A percentile compares a stretch with the other conserved stretches of the same genome.
Evolutionary conservation across 2,329 filamentous ascomycete genomes (phyloP).

Genomic region (Tolypocladium guangdongense): DNA sequence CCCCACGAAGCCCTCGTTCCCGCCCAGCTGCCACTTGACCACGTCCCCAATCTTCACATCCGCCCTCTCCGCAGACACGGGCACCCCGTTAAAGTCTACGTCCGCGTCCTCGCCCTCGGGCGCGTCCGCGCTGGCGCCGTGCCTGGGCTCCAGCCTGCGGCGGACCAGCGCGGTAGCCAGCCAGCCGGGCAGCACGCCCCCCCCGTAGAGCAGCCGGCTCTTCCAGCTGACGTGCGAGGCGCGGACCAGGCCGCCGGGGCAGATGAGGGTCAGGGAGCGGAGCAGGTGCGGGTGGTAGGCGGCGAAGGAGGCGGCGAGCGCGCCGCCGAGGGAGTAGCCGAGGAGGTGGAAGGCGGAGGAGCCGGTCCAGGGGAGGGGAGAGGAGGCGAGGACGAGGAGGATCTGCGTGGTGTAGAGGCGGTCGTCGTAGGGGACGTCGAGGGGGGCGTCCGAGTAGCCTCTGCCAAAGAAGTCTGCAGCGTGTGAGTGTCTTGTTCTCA

Average conservation of each 20-base stretch:
- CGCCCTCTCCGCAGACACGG: slow-evolving; percentile 40
- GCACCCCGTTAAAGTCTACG: slow-evolving; percentile 33
- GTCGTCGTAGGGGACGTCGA: slow-evolving; percentile 47
- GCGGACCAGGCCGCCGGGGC: slow-evolving; percentile 59
- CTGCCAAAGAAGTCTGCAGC: slow-evolving; percentile 58
- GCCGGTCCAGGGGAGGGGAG: slow-evolving; percentile 42
- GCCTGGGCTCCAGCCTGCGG: slow-evolving; percentile 33
- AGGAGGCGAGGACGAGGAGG: slow-evolving; percentile 54
- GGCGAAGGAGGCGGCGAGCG: slow-evolving; percentile 59
- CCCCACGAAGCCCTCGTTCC: slow-evolving; percentile 56
- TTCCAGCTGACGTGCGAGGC: slow-evolving; percentile 47
- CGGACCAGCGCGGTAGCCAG: slow-evolving; percentile 43
- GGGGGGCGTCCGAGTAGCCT: slow-evolving; percentile 64
- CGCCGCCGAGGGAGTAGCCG: slow-evolving; percentile 74
- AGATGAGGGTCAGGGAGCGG: slow-evolving; percentile 52
- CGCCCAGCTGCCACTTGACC: slow-evolving; percentile 57
- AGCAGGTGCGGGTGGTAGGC: slow-evolving; percentile 56
- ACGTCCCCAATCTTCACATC: slow-evolving; percentile 44
- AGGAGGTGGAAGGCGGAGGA: slow-evolving; percentile 54
- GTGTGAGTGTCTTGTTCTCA: not conserved
- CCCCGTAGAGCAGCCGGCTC: slow-evolving; percentile 52
- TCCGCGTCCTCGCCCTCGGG: slow-evolving; percentile 29
- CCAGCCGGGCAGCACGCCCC: slow-evolving; percentile 46
- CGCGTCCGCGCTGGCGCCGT: slow-evolving; percentile 21
- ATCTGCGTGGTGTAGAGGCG: slow-evolving; percentile 57